Conservation (phyloP, 1,139 yeast genomes). For the Geotrichum phurueaensis region DNA sequence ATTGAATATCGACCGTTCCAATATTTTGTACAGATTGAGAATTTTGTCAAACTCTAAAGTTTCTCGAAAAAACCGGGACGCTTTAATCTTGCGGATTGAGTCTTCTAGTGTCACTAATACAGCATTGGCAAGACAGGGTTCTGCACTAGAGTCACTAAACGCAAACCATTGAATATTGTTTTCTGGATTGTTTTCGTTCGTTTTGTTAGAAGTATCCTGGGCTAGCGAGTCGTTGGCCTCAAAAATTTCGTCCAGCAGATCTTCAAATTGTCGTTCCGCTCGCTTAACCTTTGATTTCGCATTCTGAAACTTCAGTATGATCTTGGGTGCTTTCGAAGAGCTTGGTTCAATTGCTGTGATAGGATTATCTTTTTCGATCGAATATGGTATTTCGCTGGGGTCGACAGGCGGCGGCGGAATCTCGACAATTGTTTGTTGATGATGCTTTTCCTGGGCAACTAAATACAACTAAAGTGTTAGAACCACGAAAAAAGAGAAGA, state of each 20-base stretch:
- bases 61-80: constrained; percentile 16
- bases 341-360: constrained; percentile 12
- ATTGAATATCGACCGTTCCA: constrained; percentile 19
- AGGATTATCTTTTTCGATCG: constrained; percentile 15
- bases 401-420: constrained; percentile 15
- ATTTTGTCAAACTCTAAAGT: constrained; percentile 21
- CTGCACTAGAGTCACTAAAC: constrained; percentile 13
- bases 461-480: neutral
- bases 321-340: constrained; percentile 1
- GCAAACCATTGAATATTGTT: constrained; percentile 17
- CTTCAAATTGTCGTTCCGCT: constrained; percentile 15
- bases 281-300: constrained; percentile 15
- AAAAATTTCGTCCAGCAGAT: constrained; percentile 22
- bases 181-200: constrained; percentile 10
- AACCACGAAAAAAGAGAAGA: neutral
- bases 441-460: constrained; percentile 14
- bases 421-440: constrained; percentile 11
- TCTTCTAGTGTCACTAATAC: constrained; percentile 20
- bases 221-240: constrained; percentile 22
- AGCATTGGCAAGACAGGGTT: constrained; percentile 21
- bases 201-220: constrained; percentile 11
- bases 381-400: constrained; percentile 10
- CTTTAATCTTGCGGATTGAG: constrained; percentile 18
- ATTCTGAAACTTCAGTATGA: constrained; percentile 5
- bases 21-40: constrained; percentile 20